Evolutionary conservation across 2,329 filamentous ascomycete genomes (phyloP), one percentile per base, ranked within the genome.

Genomic region (Monosporascus ibericus): DNA sequence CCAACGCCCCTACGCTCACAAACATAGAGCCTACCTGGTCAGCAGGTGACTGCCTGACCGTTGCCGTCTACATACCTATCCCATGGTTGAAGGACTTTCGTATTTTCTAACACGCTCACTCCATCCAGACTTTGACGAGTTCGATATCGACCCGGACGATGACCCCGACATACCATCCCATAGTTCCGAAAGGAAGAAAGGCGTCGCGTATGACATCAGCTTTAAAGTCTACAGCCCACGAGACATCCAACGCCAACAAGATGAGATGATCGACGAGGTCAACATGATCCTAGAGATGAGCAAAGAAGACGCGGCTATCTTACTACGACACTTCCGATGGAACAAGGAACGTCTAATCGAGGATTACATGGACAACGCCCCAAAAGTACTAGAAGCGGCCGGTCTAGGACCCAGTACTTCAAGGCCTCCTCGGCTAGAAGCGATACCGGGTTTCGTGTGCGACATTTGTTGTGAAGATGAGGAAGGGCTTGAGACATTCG

Each of bases 391-490:
- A 36, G 91, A 96, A 63, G 85, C 85, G 55, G 92, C 92, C 15
- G 94, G 94, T 1, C 73, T 99, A 30, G 87, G 86, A 37, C 80
- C 85, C 51, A 82, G 77, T 55, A 76, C 81, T n/a, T 72, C 74
- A 2, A 74, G 74, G 11, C 77, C 80, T 11, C 87, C 89, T 2
- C 85, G 82, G 64, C 79, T 95, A 3, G 82, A 92, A 66, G 74
- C 77, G 17, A 74, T 92, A 18, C 77, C 82, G 15, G 90, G 85
- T 8, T 99, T 99, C 68, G 77, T 82, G 63, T 99, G 94, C 72
- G 91, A 96, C 56, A 99, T 99, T 58, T 99, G 94, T 74, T 97
- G 88, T 70, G 92, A 97, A 64, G 94, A 99, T 59, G 87, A 81
- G 20, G 77, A 84, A 0, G 84, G 81, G 1, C 73, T 96, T 20